These are phyloP conservation scores for Brassica juncea DNA, from an alignment of 345 rosid species.

Conservation along the genomic window DNA sequence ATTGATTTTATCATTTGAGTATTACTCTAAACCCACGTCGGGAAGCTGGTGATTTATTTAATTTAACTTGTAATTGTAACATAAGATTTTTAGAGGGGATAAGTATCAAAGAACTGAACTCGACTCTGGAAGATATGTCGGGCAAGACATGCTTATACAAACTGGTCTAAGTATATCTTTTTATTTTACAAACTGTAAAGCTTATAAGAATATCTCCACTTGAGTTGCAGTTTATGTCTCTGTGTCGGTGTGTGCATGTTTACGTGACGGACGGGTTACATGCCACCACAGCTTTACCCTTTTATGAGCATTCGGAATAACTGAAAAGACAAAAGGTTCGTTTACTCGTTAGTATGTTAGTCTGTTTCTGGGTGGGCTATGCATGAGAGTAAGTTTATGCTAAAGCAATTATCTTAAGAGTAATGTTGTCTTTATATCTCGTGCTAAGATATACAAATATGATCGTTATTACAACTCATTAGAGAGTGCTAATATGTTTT, in stretches of 20 bases:
- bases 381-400: neutral
- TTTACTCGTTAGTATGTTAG: neutral
- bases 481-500: neutral
- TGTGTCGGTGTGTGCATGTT: neutral
- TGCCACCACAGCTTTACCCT: slow-evolving; percentile 2
- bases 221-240: neutral
- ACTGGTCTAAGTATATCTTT: neutral
- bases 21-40: neutral
- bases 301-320: neutral
- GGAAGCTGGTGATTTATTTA: neutral
- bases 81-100: neutral
- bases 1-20: neutral
- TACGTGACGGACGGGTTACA: neutral
- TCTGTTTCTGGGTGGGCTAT: neutral
- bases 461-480: neutral
- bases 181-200: slow-evolving; percentile 31
- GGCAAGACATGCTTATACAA: neutral
- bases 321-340: neutral
- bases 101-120: neutral
- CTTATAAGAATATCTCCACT: slow-evolving; percentile 13
- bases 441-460: neutral
- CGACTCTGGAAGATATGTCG: neutral
- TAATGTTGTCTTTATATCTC: neutral
- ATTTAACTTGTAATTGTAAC: neutral
- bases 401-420: neutral